Base-by-base conservation (phyloP, 108 stramenopile genomes). In the Pseudonitzschia delicatissima region DNA sequence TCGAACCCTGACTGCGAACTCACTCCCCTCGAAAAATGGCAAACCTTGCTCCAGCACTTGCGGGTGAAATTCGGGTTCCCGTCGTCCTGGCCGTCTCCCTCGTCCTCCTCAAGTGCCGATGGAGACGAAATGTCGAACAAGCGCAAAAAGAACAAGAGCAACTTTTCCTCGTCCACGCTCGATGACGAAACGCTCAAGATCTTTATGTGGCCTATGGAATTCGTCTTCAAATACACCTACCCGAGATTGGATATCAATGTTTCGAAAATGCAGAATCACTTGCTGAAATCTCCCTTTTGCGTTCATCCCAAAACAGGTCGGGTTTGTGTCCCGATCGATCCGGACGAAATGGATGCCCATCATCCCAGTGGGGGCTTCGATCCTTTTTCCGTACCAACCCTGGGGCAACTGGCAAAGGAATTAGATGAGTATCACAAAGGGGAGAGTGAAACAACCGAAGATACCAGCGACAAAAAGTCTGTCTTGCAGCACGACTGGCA, bases 241-340 rank as follows among this genome's bases (percentile, higher is more conserved):
- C 98, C 99, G 0, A 90, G 99, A 3, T 78, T 99, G 65, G 99
- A 99, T 86, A 97, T 97, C 68, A 99, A 99, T 80, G 99, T 99
- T 15, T 98, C 98, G 62, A 99, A 97, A 73, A 83, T 86, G 78
- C 87, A 88, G 58, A 99, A 99, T 82, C 99, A 99, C 87, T 94
- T 99, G 82, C 87, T 99, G 60, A 99, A 99, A 64, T 82, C 78
- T 71, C 99, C 99, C 20, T 99, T 99, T 76, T 96, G 95, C 61
- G 95, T 98, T 11, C 99, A 99, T 82, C 99, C 99, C 45, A 99
- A 99, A 71, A 96, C 96, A 5, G 91, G 98, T 25, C 80, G 98
- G 25, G 99, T 99, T 7, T 99, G 99, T 79, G 96, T 99, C 13
- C 99, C 99, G 7, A 93, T 99, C 61, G 72, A 86, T 23, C 74